Evolutionary conservation across 2,329 filamentous ascomycete genomes (phyloP), one percentile per base, ranked within the genome.

Genomic region (Aspergillus ruber): DNA sequence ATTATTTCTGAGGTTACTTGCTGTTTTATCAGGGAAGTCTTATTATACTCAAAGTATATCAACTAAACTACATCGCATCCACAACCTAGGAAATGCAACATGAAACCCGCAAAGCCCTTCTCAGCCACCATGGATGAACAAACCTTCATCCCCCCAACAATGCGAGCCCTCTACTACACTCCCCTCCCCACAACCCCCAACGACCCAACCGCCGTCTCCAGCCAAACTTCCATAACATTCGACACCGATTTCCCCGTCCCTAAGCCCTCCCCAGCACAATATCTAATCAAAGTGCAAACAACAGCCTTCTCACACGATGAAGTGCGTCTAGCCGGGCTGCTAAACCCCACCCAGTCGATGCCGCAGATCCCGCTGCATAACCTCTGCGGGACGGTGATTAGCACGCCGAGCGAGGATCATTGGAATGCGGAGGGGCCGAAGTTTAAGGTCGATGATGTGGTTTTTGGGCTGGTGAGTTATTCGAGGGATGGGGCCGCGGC

Each of bases 401-500:
- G 56, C 45, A 71, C 66, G 0, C 66, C 68, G 2, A 41, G 50
- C 1, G 49, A 57, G 36, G 62, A 69, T 43, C 53, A 66, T 27
- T 53, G 56, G n/a, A 54, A 47, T n/a, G 48, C 57, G 1, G 53
- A 56, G 6, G 65, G 66, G 0, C 64, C 71, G 0, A 62, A 57
- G 29, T 73, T 69, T 54, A 67, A 66, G 50, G 58, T 72, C 12
- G 68, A 63, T 2, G 71, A 74, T 43, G 50, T 58, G 35, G 68
- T 74, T 8, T 67, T 67, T 46, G 71, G 65, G 1, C 53, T 73
- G 7, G 47, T 72, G 5, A 65, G 62, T 38, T 63, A 67, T 47
- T 57, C 56, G 2, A 59, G 67, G 9, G 67, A 72, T 41, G 71
- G 71, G 7, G 70, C 65, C 3, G 70, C 70, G 1, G 70, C 71